phyloP scores from a whole-genome alignment of 2,329 filamentous ascomycete species.

The Apiospora malaysiana region DNA sequence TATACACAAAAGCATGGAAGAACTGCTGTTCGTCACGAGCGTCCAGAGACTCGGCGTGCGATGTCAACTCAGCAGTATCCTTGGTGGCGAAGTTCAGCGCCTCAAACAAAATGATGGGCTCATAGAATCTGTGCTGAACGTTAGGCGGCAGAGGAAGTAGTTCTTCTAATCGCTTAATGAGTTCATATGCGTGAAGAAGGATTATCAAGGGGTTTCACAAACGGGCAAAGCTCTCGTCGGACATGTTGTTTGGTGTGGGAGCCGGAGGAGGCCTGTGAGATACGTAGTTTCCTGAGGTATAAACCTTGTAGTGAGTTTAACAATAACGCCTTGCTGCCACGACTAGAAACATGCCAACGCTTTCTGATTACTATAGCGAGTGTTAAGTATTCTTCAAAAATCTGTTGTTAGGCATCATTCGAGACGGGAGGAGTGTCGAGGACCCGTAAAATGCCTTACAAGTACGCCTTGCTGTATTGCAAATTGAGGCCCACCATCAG shows the following conservation, averaged over 20 bases:
- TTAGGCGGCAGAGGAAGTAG: background rate
- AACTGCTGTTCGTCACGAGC: background rate
- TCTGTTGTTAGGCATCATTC: too few species aligned
- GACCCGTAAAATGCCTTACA: too few species aligned
- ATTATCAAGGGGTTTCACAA: background rate
- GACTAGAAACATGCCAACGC: too few species aligned
- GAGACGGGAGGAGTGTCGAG: too few species aligned
- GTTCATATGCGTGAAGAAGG: background rate
- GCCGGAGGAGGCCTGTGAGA: background rate
- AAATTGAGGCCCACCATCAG: background rate
- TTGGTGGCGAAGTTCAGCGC: background rate
- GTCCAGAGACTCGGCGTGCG: background rate
- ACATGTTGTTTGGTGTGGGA: too few species aligned
- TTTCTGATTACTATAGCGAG: too few species aligned
- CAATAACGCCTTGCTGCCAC: too few species aligned
- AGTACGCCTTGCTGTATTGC: background rate
- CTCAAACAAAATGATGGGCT: background rate
- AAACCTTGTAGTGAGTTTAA: too few species aligned
- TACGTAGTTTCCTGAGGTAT: background rate
- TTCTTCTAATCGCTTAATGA: background rate
- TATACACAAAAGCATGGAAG: constrained; percentile 24
- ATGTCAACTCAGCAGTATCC: background rate
- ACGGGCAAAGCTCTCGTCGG: background rate
- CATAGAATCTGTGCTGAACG: constrained; percentile 11
- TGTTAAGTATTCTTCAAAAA: too few species aligned